Evolutionary conservation across 2,329 filamentous ascomycete species (phyloP), one percentile per base, ranked within the genome.

Genomic region (Trichoderma afroharzianum): DNA sequence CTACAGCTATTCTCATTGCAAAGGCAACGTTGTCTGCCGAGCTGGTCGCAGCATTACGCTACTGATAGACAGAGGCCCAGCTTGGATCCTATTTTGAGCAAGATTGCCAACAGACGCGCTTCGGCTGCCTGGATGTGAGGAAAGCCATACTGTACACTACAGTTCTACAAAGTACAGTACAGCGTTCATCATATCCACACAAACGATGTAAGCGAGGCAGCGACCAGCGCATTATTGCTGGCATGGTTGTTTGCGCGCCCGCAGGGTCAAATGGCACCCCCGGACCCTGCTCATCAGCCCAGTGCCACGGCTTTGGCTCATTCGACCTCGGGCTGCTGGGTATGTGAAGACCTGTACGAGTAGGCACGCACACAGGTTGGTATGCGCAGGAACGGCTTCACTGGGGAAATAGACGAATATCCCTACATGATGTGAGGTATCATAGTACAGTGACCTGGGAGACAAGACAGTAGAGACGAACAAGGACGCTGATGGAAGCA

Each of bases 171-270:
- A 59, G 57, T 32, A 59, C 57, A 59, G 28, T 39, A 39, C 36
- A 59, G 57, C 32, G 36, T 39, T 39, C 15, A 39, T 33, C 57
- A 21, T 36, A 53, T 26, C 14, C 6, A 63, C 43, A 30, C 9
- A 36, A 18, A 30, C 24, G 61, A n/a, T 21, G 36, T 39, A 47
- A 32, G 57, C n/a, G n/a, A 30, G 33, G 33, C 33, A 36, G 33
- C 36, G 36, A 18, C 36, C 36, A 39, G 57, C 28, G n/a, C n/a
- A 50, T 21, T 50, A 55, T 33, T 47, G 53, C 53, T 36, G 28
- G 66, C 55, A 61, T 47, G 43, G 55, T 21, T n/a, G 36, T 61
- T 55, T 68, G 66, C 66, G 66, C 66, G 66, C 66, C 66, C 55
- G 36, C 66, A 68, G 64, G 26, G 26, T 39, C 36, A 39, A 59